Percentiles rank a stretch among this genome's conserved stretches.
Conservation (phyloP, 2,329 filamentous ascomycete genomes). For the Cladosporium sp. region DNA sequence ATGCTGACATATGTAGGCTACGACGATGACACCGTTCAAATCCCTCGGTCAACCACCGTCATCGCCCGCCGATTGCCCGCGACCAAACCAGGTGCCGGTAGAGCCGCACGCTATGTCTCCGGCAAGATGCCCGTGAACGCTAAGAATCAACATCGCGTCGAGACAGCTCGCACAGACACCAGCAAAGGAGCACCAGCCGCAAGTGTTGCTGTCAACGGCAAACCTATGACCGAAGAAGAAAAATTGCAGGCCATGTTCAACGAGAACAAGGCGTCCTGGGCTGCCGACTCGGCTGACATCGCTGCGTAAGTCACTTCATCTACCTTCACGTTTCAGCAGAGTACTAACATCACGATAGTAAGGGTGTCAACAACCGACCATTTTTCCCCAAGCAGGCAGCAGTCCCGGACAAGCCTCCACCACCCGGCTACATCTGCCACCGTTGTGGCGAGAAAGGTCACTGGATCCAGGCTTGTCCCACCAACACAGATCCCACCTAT, state of each 20-base stretch:
- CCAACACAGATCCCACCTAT: conserved; percentile 96
- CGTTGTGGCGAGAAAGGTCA: conserved; percentile 95
- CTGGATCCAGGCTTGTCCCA: conserved; percentile 97
- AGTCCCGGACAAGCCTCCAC: conserved; percentile 89
- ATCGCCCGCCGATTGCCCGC: conserved; percentile 86
- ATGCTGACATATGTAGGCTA: conserved; percentile 66
- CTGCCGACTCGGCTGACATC: conserved; percentile 89
- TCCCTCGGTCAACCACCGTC: conserved; percentile 91
- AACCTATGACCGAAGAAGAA: conserved; percentile 87
- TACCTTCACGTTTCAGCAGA: neutral
- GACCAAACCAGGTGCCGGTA: conserved; percentile 79
- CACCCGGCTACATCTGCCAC: conserved; percentile 93
- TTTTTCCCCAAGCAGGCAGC: conserved; percentile 62
- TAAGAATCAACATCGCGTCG: conserved; percentile 73
- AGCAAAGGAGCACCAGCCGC: conserved; percentile 48
- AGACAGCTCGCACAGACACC: conserved; percentile 56
- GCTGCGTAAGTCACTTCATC: conserved; percentile 46
- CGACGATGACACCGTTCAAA: conserved; percentile 96
- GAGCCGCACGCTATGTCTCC: conserved; percentile 91
- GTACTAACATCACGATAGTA: conserved; percentile 24
- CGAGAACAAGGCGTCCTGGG: conserved; percentile 88
- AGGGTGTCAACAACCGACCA: conserved; percentile 21
- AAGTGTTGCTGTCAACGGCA: conserved; percentile 67
- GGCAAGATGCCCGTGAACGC: conserved; percentile 92
- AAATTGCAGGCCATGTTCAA: conserved; percentile 91